Conservation (phyloP, 2,329 filamentous ascomycete genomes). For the Aspergillus japonicus region DNA sequence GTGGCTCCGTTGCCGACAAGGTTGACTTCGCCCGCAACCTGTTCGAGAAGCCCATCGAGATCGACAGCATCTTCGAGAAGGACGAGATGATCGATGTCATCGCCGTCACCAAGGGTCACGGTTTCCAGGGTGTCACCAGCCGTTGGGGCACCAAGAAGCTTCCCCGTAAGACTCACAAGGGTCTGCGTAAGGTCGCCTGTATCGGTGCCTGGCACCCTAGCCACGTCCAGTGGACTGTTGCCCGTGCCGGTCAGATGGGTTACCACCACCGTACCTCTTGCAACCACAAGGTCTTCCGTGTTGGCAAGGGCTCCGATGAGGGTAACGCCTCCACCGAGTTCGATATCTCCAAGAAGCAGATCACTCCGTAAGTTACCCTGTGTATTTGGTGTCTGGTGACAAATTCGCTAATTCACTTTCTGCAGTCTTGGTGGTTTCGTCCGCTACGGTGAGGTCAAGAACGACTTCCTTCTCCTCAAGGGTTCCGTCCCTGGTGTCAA, state of each 20-base stretch:
- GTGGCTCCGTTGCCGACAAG: conserved; percentile 93
- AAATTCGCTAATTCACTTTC: conserved; percentile 39
- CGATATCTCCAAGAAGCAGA: conserved; percentile 98
- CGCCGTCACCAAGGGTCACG: conserved; percentile 99
- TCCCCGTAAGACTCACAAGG: conserved; percentile 99
- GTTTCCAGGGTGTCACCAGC: conserved; percentile 93
- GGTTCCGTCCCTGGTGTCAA: conserved; percentile 95
- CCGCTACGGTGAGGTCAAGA: conserved; percentile 98
- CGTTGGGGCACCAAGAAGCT: conserved; percentile 99
- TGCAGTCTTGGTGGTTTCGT: conserved; percentile 95
- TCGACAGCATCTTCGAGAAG: conserved; percentile 95
- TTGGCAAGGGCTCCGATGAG: conserved; percentile 88
- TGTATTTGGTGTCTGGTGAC: not conserved
- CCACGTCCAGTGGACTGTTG: conserved; percentile 99
- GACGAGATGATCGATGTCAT: conserved; percentile 99
- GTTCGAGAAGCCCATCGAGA: conserved; percentile 97
- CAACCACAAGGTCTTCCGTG: conserved; percentile 99
- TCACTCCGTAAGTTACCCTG: conserved; percentile 82
- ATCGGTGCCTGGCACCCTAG: conserved; percentile 99
- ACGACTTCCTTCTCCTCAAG: conserved; percentile 98
- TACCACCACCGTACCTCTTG: conserved; percentile 99
- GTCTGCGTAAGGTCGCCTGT: conserved; percentile 99
- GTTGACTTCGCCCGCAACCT: conserved; percentile 91
- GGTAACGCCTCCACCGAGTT: conserved; percentile 92
- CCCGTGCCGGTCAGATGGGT: conserved; percentile 98